Evolutionary conservation across 2,329 filamentous ascomycete species (phyloP).

Genomic region (Madurella fahalii): DNA sequence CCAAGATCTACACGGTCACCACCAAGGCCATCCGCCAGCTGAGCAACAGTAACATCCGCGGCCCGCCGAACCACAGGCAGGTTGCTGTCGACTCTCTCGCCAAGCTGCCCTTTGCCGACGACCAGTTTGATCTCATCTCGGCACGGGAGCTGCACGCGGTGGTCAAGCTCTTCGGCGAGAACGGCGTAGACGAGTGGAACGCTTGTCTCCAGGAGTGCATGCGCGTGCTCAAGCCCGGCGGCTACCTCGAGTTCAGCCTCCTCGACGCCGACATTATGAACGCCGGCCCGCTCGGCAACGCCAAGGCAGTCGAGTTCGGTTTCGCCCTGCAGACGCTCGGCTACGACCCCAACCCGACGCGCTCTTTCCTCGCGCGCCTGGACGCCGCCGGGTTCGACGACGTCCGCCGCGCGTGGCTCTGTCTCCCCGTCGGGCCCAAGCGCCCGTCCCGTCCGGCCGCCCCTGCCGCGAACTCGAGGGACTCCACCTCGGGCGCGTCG

Average conservation of each 20-base stretch:
- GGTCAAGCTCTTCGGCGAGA: slow-evolving; percentile 67
- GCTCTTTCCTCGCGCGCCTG: slow-evolving; percentile 72
- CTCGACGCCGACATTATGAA: slow-evolving; percentile 89
- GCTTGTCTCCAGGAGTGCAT: slow-evolving; percentile 79
- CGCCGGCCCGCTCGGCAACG: slow-evolving; percentile 71
- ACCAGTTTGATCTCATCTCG: slow-evolving; percentile 87
- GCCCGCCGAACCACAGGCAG: slow-evolving; percentile 82
- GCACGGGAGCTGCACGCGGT: slow-evolving; percentile 82
- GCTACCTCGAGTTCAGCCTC: slow-evolving; percentile 85
- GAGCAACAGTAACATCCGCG: slow-evolving; percentile 71
- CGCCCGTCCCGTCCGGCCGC: slow-evolving; percentile 32
- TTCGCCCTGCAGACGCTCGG: slow-evolving; percentile 85
- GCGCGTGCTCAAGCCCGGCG: slow-evolving; percentile 87
- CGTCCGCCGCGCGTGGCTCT: slow-evolving; percentile 81
- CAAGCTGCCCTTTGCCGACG: slow-evolving; percentile 77
- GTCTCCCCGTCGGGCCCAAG: slow-evolving; percentile 70
- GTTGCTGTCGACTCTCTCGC: slow-evolving; percentile 73
- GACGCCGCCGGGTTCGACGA: slow-evolving; percentile 71
- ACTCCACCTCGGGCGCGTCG: slow-evolving; percentile 31
- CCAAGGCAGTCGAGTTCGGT: slow-evolving; percentile 85
- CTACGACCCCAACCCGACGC: slow-evolving; percentile 82
- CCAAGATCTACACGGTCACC: slow-evolving; percentile 83
- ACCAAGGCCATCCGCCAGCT: slow-evolving; percentile 67
- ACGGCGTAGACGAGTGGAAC: slow-evolving; percentile 81
- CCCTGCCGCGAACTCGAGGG: neutral